phyloP scores from a whole-genome alignment of 2,329 filamentous ascomycete genomes.

The Sclerotinia trifoliorum region DNA sequence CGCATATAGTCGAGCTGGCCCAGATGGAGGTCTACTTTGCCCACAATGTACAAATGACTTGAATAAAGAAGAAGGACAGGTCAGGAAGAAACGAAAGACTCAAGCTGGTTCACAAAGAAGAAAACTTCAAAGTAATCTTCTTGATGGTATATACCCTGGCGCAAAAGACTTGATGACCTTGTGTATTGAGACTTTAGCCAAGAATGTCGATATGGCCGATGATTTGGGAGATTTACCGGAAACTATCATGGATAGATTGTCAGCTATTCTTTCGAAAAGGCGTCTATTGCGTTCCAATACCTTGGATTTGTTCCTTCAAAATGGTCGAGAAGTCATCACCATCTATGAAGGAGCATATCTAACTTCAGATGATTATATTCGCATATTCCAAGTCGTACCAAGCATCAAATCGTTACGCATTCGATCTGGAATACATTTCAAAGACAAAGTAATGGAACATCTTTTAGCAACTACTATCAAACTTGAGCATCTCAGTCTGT shows the following conservation, averaged over 20 bases:
- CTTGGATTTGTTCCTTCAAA: conserved; percentile 56
- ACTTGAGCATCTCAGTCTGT: conserved; percentile 73
- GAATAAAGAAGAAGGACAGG: conserved; percentile 62
- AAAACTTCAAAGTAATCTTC: conserved; percentile 76
- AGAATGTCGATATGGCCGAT: conserved; percentile 61
- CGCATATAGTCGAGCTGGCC: conserved; percentile 77
- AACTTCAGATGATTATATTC: conserved; percentile 70
- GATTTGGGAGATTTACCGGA: conserved; percentile 60
- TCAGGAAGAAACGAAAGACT: conserved; percentile 57
- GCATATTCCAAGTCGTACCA: conserved; percentile 75
- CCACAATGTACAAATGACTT: conserved; percentile 74
- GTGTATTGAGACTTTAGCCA: conserved; percentile 61
- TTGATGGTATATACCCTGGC: conserved; percentile 70
- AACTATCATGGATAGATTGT: conserved; percentile 56
- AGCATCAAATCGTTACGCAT: conserved; percentile 69
- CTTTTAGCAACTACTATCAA: conserved; percentile 68
- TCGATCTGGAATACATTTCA: conserved; percentile 87
- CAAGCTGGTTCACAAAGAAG: conserved; percentile 58
- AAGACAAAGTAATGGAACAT: conserved; percentile 79
- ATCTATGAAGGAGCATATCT: conserved; percentile 65
- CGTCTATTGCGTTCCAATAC: conserved; percentile 55
- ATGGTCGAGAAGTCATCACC: conserved; percentile 50
- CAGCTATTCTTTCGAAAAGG: conserved; percentile 59
- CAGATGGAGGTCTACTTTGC: conserved; percentile 84
- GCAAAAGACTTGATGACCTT: conserved; percentile 66